A percentile compares a stretch with the other conserved stretches of the same genome.
Conservation (phyloP, 495 filamentous ascomycete species). For the Hypoxylon lienhwacheense region DNA sequence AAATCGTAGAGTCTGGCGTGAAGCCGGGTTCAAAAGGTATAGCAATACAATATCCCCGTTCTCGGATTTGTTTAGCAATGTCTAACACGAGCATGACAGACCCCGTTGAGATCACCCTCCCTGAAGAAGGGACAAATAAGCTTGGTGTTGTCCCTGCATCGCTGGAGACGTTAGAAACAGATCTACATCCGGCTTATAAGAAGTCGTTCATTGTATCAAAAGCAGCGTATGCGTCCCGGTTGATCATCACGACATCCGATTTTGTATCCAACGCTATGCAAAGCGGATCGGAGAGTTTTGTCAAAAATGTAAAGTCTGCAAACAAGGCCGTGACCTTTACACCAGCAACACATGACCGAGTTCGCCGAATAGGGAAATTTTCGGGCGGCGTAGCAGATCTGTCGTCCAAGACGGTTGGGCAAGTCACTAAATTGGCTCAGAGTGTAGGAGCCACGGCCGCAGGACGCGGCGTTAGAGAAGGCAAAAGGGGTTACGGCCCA, state of each 20-base stretch:
- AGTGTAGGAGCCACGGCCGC: conserved; percentile 79
- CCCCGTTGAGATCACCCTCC: conserved; percentile 88
- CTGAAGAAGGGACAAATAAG: conserved; percentile 67
- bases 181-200: conserved; percentile 86
- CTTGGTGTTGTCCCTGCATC: conserved; percentile 76
- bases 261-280: conserved; percentile 76
- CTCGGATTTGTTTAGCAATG: background rate
- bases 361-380: conserved; percentile 81
- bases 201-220: conserved; percentile 84
- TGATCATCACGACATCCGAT: conserved; percentile 85
- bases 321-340: conserved; percentile 84
- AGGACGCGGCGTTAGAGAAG: conserved; percentile 57
- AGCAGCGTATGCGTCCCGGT: conserved; percentile 84
- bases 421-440: conserved; percentile 78
- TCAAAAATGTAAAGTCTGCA: conserved; percentile 72
- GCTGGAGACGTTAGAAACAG: conserved; percentile 76
- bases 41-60: conserved; percentile 6
- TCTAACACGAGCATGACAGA: conserved; percentile 54
- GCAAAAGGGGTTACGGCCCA: conserved; percentile 59
- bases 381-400: conserved; percentile 75
- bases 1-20: conserved; percentile 73
- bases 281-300: conserved; percentile 76
- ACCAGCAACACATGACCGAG: conserved; percentile 77
- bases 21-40: conserved; percentile 86
- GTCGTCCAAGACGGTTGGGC: conserved; percentile 79